Evolutionary conservation across 2,329 filamentous ascomycete genomes (phyloP).

Genomic region (Daldinia sp.): DNA sequence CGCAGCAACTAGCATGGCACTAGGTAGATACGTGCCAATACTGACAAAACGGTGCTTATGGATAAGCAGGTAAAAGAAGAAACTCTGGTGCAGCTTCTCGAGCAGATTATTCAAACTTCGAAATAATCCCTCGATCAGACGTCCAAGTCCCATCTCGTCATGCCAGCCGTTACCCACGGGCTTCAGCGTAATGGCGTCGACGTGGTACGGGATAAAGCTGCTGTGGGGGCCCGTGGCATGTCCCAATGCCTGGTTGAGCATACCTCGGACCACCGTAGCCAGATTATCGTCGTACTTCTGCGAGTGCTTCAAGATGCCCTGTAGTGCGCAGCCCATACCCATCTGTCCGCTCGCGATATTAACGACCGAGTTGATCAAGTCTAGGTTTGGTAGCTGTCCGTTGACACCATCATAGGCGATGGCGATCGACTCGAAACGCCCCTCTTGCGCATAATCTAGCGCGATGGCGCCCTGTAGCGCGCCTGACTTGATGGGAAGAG

Average conservation of each 20-base stretch:
- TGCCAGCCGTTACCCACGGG: constrained; percentile 94
- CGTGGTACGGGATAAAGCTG: constrained; percentile 96
- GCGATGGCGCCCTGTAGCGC: constrained; percentile 92
- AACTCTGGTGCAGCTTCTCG: constrained; percentile 97
- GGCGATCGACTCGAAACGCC: constrained; percentile 87
- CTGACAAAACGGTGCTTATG: constrained; percentile 93
- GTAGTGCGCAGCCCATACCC: constrained; percentile 85
- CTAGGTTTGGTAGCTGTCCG: constrained; percentile 93
- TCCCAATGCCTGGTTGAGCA: constrained; percentile 91
- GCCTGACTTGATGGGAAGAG: constrained; percentile 89
- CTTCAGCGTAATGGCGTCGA: constrained; percentile 94
- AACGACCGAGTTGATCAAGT: constrained; percentile 94
- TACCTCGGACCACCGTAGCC: constrained; percentile 88
- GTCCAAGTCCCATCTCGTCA: constrained; percentile 95
- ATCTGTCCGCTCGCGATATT: constrained; percentile 91
- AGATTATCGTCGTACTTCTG: constrained; percentile 85
- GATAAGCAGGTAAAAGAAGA: constrained; percentile 98
- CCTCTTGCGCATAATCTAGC: constrained; percentile 90
- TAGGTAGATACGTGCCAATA: constrained; percentile 96
- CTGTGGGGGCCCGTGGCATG: constrained; percentile 92
- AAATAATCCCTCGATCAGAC: constrained; percentile 90
- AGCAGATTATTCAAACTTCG: constrained; percentile 95
- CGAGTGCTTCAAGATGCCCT: constrained; percentile 84
- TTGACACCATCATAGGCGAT: constrained; percentile 96
- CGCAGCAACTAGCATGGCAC: constrained; percentile 94